phyloP scores from a whole-genome alignment of 2,329 filamentous ascomycete species.

The Epichloe coenophiala region DNA sequence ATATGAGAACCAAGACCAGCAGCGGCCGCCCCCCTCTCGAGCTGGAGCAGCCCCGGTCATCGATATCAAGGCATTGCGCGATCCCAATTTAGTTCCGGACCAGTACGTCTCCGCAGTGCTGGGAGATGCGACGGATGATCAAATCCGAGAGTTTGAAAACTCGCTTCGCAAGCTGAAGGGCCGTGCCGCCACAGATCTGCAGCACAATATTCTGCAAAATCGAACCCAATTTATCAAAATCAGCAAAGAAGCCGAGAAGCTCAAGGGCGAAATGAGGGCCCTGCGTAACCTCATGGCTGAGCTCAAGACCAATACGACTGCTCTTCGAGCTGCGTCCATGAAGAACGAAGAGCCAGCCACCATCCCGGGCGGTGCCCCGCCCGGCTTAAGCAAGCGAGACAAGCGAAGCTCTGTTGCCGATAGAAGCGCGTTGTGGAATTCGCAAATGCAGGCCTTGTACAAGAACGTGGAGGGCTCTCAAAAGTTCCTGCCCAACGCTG shows the following conservation, averaged over 20 bases:
- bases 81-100: constrained; percentile 67
- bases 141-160: constrained; percentile 71
- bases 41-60: constrained; percentile 46
- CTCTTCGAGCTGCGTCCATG: constrained; percentile 46
- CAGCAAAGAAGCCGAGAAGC: constrained; percentile 95
- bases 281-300: constrained; percentile 86
- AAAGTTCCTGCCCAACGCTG: constrained; percentile 82
- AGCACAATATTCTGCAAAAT: constrained; percentile 94
- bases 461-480: constrained; percentile 97
- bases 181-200: constrained; percentile 68
- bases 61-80: constrained; percentile 64
- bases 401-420: constrained; percentile 82
- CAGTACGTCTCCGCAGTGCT: constrained; percentile 64
- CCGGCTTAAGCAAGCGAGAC: constrained; percentile 51
- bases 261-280: constrained; percentile 90
- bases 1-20: constrained; percentile 37
- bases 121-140: constrained; percentile 73
- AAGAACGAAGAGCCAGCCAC: constrained; percentile 33
- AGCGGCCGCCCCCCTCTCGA: constrained; percentile 42
- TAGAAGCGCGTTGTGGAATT: constrained; percentile 52
- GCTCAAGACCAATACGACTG: constrained; percentile 64
- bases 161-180: constrained; percentile 64
- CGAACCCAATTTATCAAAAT: constrained; percentile 98
- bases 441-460: constrained; percentile 66
- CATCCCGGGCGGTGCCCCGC: constrained; percentile 36